Evolutionary conservation across 2,329 filamentous ascomycete genomes (phyloP), one percentile per base, ranked within the genome.

Genomic region (Esteya vermicola): DNA sequence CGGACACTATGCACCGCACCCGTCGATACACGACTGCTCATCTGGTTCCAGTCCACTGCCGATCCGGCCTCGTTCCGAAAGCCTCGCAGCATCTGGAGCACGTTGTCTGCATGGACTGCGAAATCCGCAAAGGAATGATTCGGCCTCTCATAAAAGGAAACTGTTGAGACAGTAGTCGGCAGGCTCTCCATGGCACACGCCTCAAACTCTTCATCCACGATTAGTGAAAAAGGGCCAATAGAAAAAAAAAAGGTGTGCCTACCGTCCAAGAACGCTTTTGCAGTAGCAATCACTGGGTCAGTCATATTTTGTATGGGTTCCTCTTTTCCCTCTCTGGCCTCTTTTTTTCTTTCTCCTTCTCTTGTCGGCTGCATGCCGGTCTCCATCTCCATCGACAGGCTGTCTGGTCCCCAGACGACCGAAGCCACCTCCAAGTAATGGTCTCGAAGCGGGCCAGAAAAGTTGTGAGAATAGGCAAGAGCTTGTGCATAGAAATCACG

Each of bases 201-300:
- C n/a, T n/a, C n/a, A n/a, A n/a, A n/a, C n/a, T n/a, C n/a, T n/a
- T n/a, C n/a, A n/a, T n/a, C n/a, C n/a, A n/a, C n/a, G n/a, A n/a
- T n/a, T n/a, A n/a, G n/a, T n/a, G n/a, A n/a, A n/a, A n/a, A n/a
- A n/a, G n/a, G n/a, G n/a, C n/a, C n/a, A n/a, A 3, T 8, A 3
- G 6, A 19, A 16, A 22, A 7, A 27, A 9, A 9, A 6, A 18
- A 13, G 10, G 25, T 2, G 2, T 34, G 48, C 60, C 50, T 55
- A 70, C 68, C 64, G 50, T 74, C 70, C 18, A 75, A 53, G 42
- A 72, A 72, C 41, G 65, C 60, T 37, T 61, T 59, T 9, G 63
- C 63, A 32, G 62, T 56, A 28, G 52, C 51, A 1, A 62, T 48
- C 8, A 73, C 50, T 10, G 57, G 52, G 43, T 72, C n/a, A n/a